Base-by-base conservation (phyloP, 2,329 filamentous ascomycete genomes). In the Clonostachys solani region DNA sequence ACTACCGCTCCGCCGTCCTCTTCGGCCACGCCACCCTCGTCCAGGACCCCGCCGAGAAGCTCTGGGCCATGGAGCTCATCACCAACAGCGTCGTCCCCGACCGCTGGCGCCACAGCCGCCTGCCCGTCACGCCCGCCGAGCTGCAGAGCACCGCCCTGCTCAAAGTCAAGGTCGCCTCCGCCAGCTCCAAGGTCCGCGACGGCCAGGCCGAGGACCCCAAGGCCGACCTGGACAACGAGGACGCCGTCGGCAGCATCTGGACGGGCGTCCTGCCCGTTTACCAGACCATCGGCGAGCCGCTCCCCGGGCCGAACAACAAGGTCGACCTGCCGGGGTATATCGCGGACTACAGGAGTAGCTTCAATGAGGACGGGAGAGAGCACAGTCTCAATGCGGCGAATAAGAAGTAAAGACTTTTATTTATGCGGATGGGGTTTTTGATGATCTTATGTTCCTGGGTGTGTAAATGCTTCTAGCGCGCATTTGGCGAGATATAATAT, bases 1-100 rank as follows among this genome's bases (percentile, higher is more conserved):
- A 95, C 72, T 95, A 94, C 70, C 87, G 89, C 52, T 89, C 84
- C 37, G 87, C 87, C 12, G 72, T 90, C 9, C 73, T 94, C 12
- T 90, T 92, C 59, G 91, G 90, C 2, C 80, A 84, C 61, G 90
- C 86, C 1, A 73, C 67, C 9, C 65, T 86, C 2, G 87, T 95
- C 7, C 78, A 80, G 3, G 80, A 86, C 50, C 63, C 68, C 0
- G 78, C 75, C 4, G 90, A 95, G 70, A 88, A 88, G 60, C 61
- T 88, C 6, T 94, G 80, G 68, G 89, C 89, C 8, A 86, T 95
- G 82, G 69, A 84, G 56, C 71, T 87, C 48, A 86, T 95, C 61
- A 95, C 89, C 3, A 78, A 95, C 62, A 75, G 78, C 36, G 81
- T 92, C 12, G 76, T 92, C 3, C 75, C 82, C 0, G 72, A 74